Percentiles rank a stretch among this genome's conserved stretches.
These are phyloP conservation scores for Dimargaris verticillata DNA, from an alignment of 192 early-diverging fungal genomes.

Conservation along the genomic window DNA sequence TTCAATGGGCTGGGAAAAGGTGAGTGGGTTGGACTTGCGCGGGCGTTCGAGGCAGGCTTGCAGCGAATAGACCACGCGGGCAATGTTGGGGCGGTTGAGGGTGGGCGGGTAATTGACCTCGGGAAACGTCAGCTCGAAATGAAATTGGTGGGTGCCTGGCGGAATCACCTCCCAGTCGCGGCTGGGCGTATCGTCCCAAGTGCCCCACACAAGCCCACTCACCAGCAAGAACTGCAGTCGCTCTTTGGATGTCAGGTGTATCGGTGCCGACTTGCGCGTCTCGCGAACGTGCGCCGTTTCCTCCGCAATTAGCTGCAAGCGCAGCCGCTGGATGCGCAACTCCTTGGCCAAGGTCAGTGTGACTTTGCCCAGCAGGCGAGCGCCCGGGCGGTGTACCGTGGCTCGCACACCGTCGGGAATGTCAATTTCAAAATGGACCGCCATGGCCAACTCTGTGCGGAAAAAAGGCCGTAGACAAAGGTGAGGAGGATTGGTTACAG, in stretches of 20 bases:
- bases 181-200: slow-evolving; percentile 2
- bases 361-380: slow-evolving; percentile 1
- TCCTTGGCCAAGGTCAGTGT: slow-evolving; percentile 4
- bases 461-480: too few relatives aligned
- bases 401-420: slow-evolving; percentile 7
- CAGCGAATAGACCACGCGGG: background rate
- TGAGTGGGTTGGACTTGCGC: background rate
- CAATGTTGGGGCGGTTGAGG: background rate
- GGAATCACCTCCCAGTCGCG: slow-evolving; percentile 3
- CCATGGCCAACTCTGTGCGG: background rate
- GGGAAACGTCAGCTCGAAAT: slow-evolving; percentile 3
- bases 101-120: slow-evolving; percentile 8
- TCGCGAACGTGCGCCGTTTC: slow-evolving; percentile 8
- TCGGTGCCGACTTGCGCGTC: slow-evolving; percentile 4
- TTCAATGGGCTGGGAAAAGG: background rate
- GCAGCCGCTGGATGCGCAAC: background rate
- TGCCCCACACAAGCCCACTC: slow-evolving; percentile 3
- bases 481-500: too few relatives aligned
- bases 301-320: slow-evolving; percentile 7
- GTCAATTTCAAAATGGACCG: slow-evolving; percentile 1
- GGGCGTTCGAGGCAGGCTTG: slow-evolving; percentile 5
- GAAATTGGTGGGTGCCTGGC: slow-evolving; percentile 11
- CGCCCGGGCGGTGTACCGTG: background rate
- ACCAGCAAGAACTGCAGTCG: background rate
- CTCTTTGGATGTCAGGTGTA: slow-evolving; percentile 7